Evolutionary conservation across 768 basidiomycete species (phyloP).

Genomic region (Suillus luteus): DNA sequence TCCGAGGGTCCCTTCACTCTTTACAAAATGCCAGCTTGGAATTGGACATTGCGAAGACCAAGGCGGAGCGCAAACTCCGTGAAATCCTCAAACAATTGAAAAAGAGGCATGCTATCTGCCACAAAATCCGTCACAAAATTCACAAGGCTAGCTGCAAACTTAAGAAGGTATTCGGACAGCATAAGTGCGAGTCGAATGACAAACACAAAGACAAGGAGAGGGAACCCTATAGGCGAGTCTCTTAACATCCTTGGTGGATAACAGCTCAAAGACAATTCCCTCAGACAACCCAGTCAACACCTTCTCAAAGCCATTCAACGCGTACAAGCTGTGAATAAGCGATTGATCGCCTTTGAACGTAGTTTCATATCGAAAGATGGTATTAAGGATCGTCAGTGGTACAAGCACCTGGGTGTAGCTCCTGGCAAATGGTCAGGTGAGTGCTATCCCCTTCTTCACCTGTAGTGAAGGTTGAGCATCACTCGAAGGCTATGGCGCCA

Average conservation of each 20-base stretch:
- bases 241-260: neutral
- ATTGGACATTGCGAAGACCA: constrained; percentile 57
- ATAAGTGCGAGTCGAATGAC: constrained; percentile 19
- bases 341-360: constrained; percentile 66
- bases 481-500: constrained; percentile 70
- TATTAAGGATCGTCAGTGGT: constrained; percentile 81
- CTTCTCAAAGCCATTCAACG: constrained; percentile 61
- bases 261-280: constrained; percentile 3
- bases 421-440: constrained; percentile 82
- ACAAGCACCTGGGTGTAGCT: constrained; percentile 77
- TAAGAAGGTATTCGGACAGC: constrained; percentile 34
- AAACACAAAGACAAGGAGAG: constrained; percentile 10
- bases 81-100: constrained; percentile 43
- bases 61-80: constrained; percentile 52
- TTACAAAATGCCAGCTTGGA: constrained; percentile 52
- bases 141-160: constrained; percentile 39
- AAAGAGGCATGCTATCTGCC: constrained; percentile 26
- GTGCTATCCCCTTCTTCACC: constrained; percentile 19
- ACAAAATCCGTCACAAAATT: constrained; percentile 28
- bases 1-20: constrained; percentile 45
- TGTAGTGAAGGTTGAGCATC: neutral
- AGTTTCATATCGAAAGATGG: constrained; percentile 79
- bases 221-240: neutral
- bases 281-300: constrained; percentile 39
- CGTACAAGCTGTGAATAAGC: constrained; percentile 59